Evolutionary conservation across 2,329 filamentous ascomycete species (phyloP).

Genomic region (Penicillium sp.): DNA sequence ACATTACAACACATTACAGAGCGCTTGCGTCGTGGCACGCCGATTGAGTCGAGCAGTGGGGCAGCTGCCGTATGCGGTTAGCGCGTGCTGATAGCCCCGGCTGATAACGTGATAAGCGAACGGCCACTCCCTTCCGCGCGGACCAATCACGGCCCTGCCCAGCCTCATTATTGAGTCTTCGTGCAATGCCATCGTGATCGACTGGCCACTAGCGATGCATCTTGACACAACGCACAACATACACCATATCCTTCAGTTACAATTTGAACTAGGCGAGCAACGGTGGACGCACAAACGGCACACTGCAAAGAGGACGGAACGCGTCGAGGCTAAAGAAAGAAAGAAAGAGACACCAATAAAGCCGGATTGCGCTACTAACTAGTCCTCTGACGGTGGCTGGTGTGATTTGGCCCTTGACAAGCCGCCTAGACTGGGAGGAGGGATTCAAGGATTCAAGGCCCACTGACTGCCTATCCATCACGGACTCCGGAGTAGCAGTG

Average conservation of each 20-base stretch:
- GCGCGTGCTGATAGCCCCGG: not conserved
- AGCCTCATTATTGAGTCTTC: not conserved
- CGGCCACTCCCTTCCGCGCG: not conserved
- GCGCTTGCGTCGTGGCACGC: not conserved
- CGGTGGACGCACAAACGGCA: not conserved
- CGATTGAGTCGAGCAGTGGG: not conserved
- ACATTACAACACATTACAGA: not conserved
- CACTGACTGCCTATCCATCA: not conserved
- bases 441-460: too few species aligned
- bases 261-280: not conserved
- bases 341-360: not conserved
- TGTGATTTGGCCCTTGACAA: not conserved
- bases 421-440: not conserved
- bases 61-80: not conserved
- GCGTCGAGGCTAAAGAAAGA: not conserved
- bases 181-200: not conserved
- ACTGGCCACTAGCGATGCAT: not conserved
- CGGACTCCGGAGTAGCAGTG: not conserved
- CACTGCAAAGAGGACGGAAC: not conserved
- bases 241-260: not conserved
- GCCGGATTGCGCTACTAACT: not conserved
- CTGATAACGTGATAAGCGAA: not conserved
- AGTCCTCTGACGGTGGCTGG: conserved; percentile 1
- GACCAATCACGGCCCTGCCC: not conserved
- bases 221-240: not conserved